Base-by-base conservation (phyloP, 208 protist species). In the Leishmania tropica region DNA sequence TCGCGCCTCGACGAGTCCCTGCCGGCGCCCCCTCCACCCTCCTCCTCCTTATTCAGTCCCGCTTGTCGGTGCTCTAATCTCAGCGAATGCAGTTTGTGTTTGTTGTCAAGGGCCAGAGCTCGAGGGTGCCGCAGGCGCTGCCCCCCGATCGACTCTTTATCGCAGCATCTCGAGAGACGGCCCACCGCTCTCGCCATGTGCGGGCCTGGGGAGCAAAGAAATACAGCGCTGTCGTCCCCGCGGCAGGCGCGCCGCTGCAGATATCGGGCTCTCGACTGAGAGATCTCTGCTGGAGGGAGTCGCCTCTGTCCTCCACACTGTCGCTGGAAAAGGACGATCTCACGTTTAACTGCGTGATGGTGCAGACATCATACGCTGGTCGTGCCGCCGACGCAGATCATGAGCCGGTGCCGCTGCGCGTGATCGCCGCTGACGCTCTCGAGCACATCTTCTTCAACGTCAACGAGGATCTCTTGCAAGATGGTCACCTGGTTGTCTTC, bases 391-490 rank as follows among this genome's bases (percentile, higher is more conserved):
- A 78, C 19, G 83, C 65, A 3, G 80, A 75, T 35, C 48, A 92
- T 17, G 84, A 86, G 72, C 74, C 92, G 48, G 78, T 93, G 54
- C 80, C 93, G 31, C 83, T 85, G 81, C 77, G 81, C 45, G 71
- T 85, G 13, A 81, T 85, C 51, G 81, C 87, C 11, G 88, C 79
- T 13, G 81, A 88, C 54, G 60, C 90, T 11, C 71, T 81, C 19
- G 81, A 87, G 45, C 85, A 94, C 79, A 31, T 89, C 17, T 79
- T 60, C 72, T 94, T 96, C 81, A 87, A 87, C 71, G 65, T 96
- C 1, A 71, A 86, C 68, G 85, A 90, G n/a, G 90, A 94, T 58
- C 72, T 96, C 37, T 40, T 93, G 28, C 78, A 83, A 48, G 67
- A 81, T 0, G 87, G 85, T 21, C 77, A 80, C 0, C 73, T 96